Evolutionary conservation across 352 stramenopile genomes (phyloP).

Genomic region (Blastocystis sp.): DNA sequence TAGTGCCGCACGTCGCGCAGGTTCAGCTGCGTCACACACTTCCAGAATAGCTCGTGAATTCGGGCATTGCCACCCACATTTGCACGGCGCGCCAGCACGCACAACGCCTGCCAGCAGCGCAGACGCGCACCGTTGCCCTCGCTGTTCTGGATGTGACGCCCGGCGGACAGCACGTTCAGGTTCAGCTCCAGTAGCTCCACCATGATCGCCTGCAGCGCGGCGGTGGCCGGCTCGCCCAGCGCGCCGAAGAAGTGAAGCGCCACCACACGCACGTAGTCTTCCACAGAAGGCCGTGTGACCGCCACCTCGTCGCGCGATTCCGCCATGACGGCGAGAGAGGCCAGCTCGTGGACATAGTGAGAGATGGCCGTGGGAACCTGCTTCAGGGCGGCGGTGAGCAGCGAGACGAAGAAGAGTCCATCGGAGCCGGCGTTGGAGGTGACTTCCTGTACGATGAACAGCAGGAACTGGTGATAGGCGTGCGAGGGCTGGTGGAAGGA

Average conservation of each 20-base stretch:
- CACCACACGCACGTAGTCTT: not conserved
- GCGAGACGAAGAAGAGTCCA: not conserved
- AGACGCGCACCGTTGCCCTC: constrained; percentile 51
- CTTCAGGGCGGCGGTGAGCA: not conserved
- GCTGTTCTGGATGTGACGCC: constrained; percentile 45
- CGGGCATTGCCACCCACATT: not conserved
- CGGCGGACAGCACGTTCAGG: not conserved
- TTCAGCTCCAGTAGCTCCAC: constrained; percentile 7
- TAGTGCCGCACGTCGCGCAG: constrained; percentile 44
- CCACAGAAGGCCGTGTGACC: not conserved
- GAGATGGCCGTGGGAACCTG: not conserved
- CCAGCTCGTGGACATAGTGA: not conserved
- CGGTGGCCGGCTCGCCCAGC: not conserved
- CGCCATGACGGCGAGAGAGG: constrained; percentile 12
- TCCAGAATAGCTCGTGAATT: not conserved
- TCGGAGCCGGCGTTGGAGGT: not conserved
- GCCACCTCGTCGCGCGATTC: constrained; percentile 47
- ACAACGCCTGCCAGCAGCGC: constrained; percentile 38
- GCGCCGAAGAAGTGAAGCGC: constrained; percentile 22
- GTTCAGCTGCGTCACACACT: constrained; percentile 1
- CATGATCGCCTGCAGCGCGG: not conserved
- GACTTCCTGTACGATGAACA: not conserved
- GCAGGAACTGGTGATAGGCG: not conserved
- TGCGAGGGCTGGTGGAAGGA: not conserved
- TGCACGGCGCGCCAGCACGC: not conserved